phyloP scores from a whole-genome alignment of 257 asterid species.

The Echites panduratus region DNA sequence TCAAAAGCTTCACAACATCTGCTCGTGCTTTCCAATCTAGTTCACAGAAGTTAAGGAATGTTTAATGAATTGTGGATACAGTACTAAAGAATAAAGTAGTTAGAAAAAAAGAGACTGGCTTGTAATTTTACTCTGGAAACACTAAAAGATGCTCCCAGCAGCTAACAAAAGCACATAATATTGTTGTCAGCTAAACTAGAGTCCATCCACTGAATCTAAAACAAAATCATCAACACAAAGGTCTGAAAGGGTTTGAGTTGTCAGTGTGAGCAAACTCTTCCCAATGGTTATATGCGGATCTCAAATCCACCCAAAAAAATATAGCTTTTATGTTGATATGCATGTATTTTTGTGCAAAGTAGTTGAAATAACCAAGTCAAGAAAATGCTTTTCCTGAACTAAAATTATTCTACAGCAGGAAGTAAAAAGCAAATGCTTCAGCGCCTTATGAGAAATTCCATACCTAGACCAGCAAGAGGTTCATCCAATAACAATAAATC shows the following conservation, averaged over 20 bases:
- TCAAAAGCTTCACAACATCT: conserved; percentile 76
- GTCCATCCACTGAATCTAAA: not conserved
- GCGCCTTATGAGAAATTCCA: conserved; percentile 1
- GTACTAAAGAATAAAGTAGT: not conserved
- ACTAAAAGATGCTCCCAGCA: not conserved
- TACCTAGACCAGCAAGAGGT: conserved; percentile 99
- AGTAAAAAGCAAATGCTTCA: conserved; percentile 12
- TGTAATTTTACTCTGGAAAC: not conserved
- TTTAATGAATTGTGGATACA: conserved; percentile 8
- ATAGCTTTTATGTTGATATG: not conserved
- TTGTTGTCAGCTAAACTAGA: not conserved
- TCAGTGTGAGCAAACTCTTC: not conserved
- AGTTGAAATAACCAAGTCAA: not conserved
- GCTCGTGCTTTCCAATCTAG: conserved; percentile 95
- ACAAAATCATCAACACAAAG: not conserved
- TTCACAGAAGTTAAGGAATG: conserved; percentile 16
- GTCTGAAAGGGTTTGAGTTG: not conserved
- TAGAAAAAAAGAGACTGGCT: not conserved
- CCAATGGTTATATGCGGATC: no score
- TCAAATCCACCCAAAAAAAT: not conserved
- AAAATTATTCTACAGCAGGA: not conserved
- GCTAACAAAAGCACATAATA: not conserved
- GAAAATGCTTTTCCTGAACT: not conserved
- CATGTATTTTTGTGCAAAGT: not conserved
- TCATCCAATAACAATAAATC: conserved; percentile 79